These are phyloP conservation scores for Parafenestella ontariensis DNA, from an alignment of 2,329 filamentous ascomycete genomes.

Conservation along the genomic window DNA sequence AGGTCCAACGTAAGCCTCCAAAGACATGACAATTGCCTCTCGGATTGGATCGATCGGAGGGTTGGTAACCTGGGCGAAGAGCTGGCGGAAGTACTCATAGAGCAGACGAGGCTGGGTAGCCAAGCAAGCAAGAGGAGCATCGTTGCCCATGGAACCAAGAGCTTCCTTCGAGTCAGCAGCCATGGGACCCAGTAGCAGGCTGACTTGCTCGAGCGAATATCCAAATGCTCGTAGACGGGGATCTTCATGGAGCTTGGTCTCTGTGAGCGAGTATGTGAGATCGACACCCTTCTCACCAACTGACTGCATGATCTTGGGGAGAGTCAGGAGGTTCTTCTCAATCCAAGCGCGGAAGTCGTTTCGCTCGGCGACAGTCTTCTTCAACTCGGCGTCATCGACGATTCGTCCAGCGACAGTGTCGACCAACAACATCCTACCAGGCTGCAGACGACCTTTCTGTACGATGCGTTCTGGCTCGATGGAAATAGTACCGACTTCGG, in stretches of 20 bases:
- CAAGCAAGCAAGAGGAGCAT: constrained; percentile 89
- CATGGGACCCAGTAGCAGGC: constrained; percentile 90
- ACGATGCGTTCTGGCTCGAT: constrained; percentile 90
- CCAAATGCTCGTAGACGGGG: constrained; percentile 85
- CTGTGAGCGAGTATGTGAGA: constrained; percentile 71
- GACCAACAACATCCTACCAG: constrained; percentile 94
- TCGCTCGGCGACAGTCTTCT: constrained; percentile 83
- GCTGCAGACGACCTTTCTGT: constrained; percentile 92
- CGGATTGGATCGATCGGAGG: constrained; percentile 96
- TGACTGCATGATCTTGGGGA: constrained; percentile 75
- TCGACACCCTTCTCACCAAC: constrained; percentile 66
- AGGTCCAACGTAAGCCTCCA: constrained; percentile 94
- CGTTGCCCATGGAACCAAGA: constrained; percentile 96
- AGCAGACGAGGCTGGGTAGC: constrained; percentile 87
- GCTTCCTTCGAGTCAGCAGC: constrained; percentile 97
- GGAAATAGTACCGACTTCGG: constrained; percentile 90
- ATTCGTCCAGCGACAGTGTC: constrained; percentile 91
- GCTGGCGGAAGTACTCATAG: constrained; percentile 96
- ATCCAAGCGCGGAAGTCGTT: constrained; percentile 90
- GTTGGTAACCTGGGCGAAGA: constrained; percentile 98
- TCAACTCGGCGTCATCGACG: constrained; percentile 92
- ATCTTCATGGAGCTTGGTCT: constrained; percentile 79
- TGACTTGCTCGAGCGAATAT: constrained; percentile 95
- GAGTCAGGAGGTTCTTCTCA: constrained; percentile 80
- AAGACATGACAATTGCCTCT: constrained; percentile 97